Evolutionary conservation across 2,329 filamentous ascomycete species (phyloP).

Genomic region (Clarireedia paspali): DNA sequence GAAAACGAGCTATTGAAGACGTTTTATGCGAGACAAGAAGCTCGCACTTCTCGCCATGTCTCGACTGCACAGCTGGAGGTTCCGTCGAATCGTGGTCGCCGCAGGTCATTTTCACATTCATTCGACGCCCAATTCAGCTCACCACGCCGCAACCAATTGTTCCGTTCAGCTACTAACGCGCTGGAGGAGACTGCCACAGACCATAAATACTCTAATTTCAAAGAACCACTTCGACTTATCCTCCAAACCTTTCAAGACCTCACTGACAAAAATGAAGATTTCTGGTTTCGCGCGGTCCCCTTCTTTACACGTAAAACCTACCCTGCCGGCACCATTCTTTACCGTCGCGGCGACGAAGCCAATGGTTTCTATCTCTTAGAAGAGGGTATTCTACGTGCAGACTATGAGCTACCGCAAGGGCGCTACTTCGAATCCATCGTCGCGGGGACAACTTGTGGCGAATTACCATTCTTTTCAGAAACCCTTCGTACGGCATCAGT

Average conservation of each 20-base stretch:
- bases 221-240: slow-evolving; percentile 83
- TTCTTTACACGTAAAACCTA: slow-evolving; percentile 71
- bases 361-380: slow-evolving; percentile 88
- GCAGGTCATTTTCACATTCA: slow-evolving; percentile 37
- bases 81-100: slow-evolving; percentile 11
- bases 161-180: slow-evolving; percentile 68
- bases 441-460: slow-evolving; percentile 88
- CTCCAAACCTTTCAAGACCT: slow-evolving; percentile 92
- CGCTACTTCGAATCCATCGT: slow-evolving; percentile 86
- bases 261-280: slow-evolving; percentile 81
- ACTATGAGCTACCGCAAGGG: slow-evolving; percentile 88
- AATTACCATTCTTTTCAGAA: slow-evolving; percentile 92
- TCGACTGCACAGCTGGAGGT: slow-evolving; percentile 26
- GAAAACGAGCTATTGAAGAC: slow-evolving; percentile 89
- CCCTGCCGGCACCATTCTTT: slow-evolving; percentile 63
- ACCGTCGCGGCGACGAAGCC: slow-evolving; percentile 67
- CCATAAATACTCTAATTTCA: slow-evolving; percentile 75
- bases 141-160: slow-evolving; percentile 70
- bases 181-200: slow-evolving; percentile 53
- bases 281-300: slow-evolving; percentile 75
- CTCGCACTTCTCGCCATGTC: slow-evolving; percentile 38
- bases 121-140: slow-evolving; percentile 60
- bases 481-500: slow-evolving; percentile 83
- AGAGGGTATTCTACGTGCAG: slow-evolving; percentile 77
- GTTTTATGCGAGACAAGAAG: slow-evolving; percentile 64